Percentiles rank a stretch among this genome's conserved stretches.
Evolutionary conservation across 805 yeast genomes (phyloP).

Genomic region (Kazachstania kunashirensis): DNA sequence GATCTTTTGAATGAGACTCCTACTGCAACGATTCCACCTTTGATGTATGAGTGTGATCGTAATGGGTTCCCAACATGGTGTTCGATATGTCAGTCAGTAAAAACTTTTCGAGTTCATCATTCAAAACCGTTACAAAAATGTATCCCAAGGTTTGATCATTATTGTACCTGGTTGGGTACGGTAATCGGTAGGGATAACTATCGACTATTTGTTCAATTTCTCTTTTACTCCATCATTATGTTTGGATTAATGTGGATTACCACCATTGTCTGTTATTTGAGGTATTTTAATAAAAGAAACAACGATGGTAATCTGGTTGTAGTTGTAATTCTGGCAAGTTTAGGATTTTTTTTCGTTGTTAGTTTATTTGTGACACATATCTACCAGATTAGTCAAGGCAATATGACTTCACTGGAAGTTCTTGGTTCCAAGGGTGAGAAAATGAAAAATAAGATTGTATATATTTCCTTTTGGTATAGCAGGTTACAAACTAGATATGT

Average conservation of each 20-base stretch:
- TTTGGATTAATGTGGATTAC: constrained; percentile 36
- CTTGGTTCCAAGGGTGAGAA: constrained; percentile 18
- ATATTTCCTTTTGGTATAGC: constrained; percentile 24
- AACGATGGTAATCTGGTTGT: constrained; percentile 43
- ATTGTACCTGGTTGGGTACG: constrained; percentile 67
- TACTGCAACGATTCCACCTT: constrained; percentile 44
- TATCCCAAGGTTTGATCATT: constrained; percentile 74
- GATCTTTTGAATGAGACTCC: too few relatives aligned
- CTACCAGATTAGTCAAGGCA: constrained; percentile 33
- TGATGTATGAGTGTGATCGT: constrained; percentile 54
- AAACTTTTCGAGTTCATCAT: constrained; percentile 63
- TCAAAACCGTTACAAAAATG: constrained; percentile 47
- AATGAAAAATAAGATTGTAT: constrained; percentile 12
- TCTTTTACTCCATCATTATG: constrained; percentile 30
- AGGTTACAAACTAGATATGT: constrained; percentile 33
- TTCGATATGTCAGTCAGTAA: constrained; percentile 51
- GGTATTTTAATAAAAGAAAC: constrained; percentile 7
- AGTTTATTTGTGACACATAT: constrained; percentile 37
- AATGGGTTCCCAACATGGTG: constrained; percentile 77
- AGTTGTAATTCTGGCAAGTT: constrained; percentile 35
- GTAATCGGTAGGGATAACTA: constrained; percentile 64
- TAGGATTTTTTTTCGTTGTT: constrained; percentile 33
- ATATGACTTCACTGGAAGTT: constrained; percentile 54
- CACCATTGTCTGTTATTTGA: constrained; percentile 26
- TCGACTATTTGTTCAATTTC: constrained; percentile 46